These are phyloP conservation scores for Leccinum boreale DNA, from an alignment of 768 basidiomycete genomes.

Conservation along the genomic window DNA sequence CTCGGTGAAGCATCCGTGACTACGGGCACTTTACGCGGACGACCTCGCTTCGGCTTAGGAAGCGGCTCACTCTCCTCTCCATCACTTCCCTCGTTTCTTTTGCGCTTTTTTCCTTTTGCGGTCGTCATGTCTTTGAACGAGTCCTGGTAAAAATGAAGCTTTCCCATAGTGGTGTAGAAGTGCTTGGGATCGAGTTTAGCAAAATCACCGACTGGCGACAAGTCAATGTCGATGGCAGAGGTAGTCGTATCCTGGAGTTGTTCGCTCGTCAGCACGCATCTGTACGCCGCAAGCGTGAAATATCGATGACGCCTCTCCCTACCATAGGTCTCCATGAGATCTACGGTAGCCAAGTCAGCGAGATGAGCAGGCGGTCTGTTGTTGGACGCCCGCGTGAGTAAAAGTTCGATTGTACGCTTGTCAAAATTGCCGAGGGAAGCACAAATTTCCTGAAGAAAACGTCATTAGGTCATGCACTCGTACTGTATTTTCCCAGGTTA, in stretches of 20 bases:
- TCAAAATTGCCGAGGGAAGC: conserved; percentile 65
- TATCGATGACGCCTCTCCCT: conserved; percentile 86
- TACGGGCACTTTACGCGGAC: conserved; percentile 44
- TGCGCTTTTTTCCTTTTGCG: conserved; percentile 28
- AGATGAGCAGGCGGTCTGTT: conserved; percentile 67
- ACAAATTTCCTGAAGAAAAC: conserved; percentile 54
- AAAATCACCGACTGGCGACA: conserved; percentile 55
- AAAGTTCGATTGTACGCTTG: conserved; percentile 78
- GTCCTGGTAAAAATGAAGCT: conserved; percentile 48
- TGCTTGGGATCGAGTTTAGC: conserved; percentile 35
- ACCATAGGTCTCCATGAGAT: conserved; percentile 77
- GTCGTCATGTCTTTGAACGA: conserved; percentile 37
- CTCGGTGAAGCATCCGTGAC: conserved; percentile 5
- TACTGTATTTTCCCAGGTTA: conserved; percentile 28
- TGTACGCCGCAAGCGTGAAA: conserved; percentile 72
- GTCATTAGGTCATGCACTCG: conserved; percentile 3
- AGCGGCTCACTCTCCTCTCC: conserved; percentile 18
- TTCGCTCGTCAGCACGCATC: conserved; percentile 58
- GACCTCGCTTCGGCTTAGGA: conserved; percentile 47
- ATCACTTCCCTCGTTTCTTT: conserved; percentile 26
- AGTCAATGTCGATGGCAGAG: conserved; percentile 44
- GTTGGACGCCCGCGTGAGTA: conserved; percentile 67
- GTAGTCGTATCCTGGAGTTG: conserved; percentile 52
- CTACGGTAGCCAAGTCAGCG: conserved; percentile 63
- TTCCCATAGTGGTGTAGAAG: conserved; percentile 53